Percentiles rank a stretch among this genome's conserved stretches.
These are phyloP conservation scores for Ceratocystis variospora DNA, from an alignment of 2,329 filamentous ascomycete species.

Conservation along the genomic window DNA sequence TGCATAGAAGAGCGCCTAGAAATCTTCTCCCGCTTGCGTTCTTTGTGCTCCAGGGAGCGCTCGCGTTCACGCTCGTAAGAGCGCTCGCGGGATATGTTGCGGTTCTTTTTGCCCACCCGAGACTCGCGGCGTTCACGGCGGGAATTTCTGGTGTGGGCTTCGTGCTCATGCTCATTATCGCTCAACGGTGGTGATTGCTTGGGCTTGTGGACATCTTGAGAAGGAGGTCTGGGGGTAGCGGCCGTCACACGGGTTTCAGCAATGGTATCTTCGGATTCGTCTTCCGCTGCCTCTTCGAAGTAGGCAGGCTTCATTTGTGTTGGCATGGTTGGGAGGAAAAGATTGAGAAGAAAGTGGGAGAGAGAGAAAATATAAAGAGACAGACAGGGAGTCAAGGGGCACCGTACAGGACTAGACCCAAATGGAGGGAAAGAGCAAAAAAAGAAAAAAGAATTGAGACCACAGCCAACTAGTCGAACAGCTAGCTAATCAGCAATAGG, in stretches of 20 bases:
- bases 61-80: slow-evolving; percentile 16
- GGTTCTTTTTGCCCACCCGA: slow-evolving; percentile 2
- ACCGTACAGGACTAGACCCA: not conserved
- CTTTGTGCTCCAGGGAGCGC: slow-evolving; percentile 8
- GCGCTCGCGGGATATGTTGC: slow-evolving; percentile 6
- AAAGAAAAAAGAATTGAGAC: slow-evolving; percentile 11
- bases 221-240: slow-evolving; percentile 17
- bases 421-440: slow-evolving; percentile 12
- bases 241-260: slow-evolving; percentile 18
- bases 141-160: not conserved
- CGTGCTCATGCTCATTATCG: slow-evolving; percentile 9
- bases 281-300: slow-evolving; percentile 19
- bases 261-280: slow-evolving; percentile 16
- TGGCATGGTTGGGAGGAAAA: slow-evolving; percentile 11
- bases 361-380: not conserved
- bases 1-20: slow-evolving; percentile 13
- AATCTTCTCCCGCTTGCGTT: slow-evolving; percentile 14
- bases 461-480: not conserved
- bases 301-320: slow-evolving; percentile 17
- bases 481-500: not conserved
- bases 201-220: slow-evolving; percentile 10
- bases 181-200: slow-evolving; percentile 8
- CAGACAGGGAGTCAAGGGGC: not conserved
- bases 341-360: not conserved
- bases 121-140: slow-evolving; percentile 7